Percentiles rank a stretch among this genome's conserved stretches.
Evolutionary conservation across 345 rosid species (phyloP).

Genomic region (Eucalyptus sp.): DNA sequence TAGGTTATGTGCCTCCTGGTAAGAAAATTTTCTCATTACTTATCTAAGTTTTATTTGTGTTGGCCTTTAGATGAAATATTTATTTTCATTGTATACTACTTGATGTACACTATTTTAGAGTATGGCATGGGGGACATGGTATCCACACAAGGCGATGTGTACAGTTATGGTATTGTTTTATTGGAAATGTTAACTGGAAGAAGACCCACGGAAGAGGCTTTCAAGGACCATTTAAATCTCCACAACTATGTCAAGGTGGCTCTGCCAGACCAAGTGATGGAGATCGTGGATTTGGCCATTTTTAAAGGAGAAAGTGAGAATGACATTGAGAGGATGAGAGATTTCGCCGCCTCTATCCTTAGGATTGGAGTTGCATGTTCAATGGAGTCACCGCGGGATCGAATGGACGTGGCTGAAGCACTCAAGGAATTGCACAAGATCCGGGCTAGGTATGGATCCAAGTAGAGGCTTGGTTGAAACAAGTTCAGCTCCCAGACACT

Average conservation of each 20-base stretch:
- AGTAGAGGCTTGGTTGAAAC: neutral
- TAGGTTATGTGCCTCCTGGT: neutral
- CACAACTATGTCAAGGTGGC: neutral
- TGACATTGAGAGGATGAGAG: neutral
- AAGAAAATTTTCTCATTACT: neutral
- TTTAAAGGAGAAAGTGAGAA: neutral
- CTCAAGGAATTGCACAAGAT: neutral
- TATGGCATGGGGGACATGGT: neutral
- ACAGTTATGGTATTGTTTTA: no score
- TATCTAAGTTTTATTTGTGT: neutral
- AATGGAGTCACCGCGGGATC: neutral
- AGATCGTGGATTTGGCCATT: neutral
- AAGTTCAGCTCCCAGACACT: neutral
- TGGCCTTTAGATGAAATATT: neutral
- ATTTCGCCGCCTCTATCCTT: rapidly evolving
- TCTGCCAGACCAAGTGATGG: neutral
- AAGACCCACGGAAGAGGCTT: neutral
- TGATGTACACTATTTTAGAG: neutral
- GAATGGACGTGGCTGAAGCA: neutral
- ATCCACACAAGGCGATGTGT: no score
- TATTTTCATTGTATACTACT: no score
- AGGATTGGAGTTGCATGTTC: neutral
- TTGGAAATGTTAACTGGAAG: no score
- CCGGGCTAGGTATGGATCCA: neutral
- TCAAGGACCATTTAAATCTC: neutral